phyloP scores from a whole-genome alignment of 768 basidiomycete species.

The Termitomyces sp. region DNA sequence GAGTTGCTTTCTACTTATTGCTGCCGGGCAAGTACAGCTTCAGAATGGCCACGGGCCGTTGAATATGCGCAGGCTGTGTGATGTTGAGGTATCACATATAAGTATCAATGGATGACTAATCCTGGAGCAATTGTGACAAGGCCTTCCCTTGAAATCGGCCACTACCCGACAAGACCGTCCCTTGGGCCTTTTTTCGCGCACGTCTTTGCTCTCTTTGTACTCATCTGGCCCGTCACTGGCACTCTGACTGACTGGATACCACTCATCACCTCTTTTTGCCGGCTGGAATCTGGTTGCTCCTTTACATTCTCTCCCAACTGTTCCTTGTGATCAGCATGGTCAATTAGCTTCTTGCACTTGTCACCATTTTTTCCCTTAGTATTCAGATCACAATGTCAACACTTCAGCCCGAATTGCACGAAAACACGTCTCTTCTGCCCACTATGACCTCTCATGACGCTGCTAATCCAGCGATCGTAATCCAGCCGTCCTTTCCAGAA shows the following conservation, averaged over 20 bases:
- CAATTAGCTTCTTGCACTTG: conserved; percentile 9
- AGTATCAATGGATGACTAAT: conserved; percentile 7
- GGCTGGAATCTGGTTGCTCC: conserved; percentile 17
- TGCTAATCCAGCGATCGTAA: conserved; percentile 2
- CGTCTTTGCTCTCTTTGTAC: conserved; percentile 1
- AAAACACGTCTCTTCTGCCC: conserved; percentile 22
- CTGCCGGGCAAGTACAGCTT: not conserved
- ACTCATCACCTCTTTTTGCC: conserved; percentile 5
- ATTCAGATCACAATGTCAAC: conserved; percentile 16
- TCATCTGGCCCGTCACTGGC: not conserved
- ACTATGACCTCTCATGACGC: conserved; percentile 5
- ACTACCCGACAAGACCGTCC: conserved; percentile 5
- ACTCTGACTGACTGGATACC: not conserved
- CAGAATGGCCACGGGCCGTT: not conserved
- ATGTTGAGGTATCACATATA: conserved; percentile 1
- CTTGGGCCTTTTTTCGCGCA: not conserved
- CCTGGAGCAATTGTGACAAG: not conserved
- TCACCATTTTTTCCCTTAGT: conserved; percentile 1
- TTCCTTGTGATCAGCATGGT: conserved; percentile 12
- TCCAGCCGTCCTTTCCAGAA: conserved; percentile 8
- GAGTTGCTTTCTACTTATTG: not conserved
- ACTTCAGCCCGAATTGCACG: conserved; percentile 18
- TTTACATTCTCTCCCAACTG: conserved; percentile 10
- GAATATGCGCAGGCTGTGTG: not conserved
- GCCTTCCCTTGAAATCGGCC: conserved; percentile 5